Evolutionary conservation across 306 rosid genomes (phyloP).

Genomic region (Prunus dulcis): DNA sequence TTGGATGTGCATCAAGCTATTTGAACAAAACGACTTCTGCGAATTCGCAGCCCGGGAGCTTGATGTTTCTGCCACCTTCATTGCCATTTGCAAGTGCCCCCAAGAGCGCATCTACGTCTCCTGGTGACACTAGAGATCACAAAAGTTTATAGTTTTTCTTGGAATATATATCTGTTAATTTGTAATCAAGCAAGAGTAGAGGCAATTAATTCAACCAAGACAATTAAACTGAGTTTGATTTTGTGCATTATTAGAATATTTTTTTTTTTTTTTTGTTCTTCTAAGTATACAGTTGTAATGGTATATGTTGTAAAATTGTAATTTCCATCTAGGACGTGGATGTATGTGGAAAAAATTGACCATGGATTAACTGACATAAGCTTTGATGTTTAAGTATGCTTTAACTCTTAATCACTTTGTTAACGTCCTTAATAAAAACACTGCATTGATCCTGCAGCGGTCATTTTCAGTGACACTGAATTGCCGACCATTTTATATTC

Average conservation of each 20-base stretch:
- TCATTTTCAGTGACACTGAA: no score
- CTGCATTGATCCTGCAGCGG: background rate
- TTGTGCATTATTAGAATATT: background rate
- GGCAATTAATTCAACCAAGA: background rate
- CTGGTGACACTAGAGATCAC: conserved; percentile 43
- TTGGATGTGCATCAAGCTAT: conserved; percentile 52
- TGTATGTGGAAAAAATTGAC: background rate
- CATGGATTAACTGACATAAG: background rate
- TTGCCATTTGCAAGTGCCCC: conserved; percentile 48
- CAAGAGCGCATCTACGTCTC: conserved; percentile 63
- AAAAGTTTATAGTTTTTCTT: background rate
- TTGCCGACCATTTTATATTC: no score
- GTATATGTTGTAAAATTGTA: background rate
- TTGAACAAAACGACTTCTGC: conserved; percentile 36
- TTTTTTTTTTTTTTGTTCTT: background rate
- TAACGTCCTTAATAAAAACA: background rate
- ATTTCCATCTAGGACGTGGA: background rate
- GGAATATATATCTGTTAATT: background rate
- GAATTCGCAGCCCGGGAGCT: conserved; percentile 30
- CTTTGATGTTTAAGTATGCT: background rate
- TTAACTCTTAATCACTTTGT: background rate
- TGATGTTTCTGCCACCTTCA: conserved; percentile 49
- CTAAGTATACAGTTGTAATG: background rate
- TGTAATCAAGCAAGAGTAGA: background rate
- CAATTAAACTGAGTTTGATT: background rate